Evolutionary conservation across 176 grass and related monocot species (phyloP).

Genomic region (Ensete ventricosum): DNA sequence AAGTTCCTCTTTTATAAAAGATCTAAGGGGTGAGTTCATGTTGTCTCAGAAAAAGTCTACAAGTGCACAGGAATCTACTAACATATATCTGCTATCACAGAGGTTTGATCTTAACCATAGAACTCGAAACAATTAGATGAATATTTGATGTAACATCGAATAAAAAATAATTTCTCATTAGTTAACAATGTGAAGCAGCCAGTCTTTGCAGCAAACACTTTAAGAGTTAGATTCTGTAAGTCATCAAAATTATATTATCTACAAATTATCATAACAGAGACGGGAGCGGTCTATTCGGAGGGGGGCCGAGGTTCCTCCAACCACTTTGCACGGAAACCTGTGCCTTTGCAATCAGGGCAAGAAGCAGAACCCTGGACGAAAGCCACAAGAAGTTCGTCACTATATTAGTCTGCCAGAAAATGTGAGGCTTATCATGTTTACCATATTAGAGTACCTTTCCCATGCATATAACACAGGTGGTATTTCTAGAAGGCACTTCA

Average conservation of each 20-base stretch:
- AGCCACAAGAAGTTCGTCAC: not conserved
- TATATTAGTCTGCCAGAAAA: conserved; percentile 3
- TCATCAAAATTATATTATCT: not conserved
- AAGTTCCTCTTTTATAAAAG: too few species aligned
- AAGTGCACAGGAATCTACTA: too few species aligned
- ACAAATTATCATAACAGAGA: not conserved
- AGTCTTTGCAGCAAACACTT: not conserved
- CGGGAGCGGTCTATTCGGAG: not conserved
- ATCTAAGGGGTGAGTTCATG: too few species aligned
- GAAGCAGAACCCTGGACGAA: conserved; percentile 45
- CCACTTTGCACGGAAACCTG: conserved; percentile 95
- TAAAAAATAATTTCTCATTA: not conserved
- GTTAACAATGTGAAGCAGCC: not conserved
- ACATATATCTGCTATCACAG: too few species aligned
- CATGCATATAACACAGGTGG: conserved; percentile 69
- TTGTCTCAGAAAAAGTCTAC: too few species aligned
- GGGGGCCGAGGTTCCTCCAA: conserved; percentile 42
- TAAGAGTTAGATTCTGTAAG: not conserved
- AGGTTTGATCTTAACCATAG: not conserved
- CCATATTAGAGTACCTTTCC: conserved; percentile 53
- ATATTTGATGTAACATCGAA: not conserved
- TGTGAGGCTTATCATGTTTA: conserved; percentile 6
- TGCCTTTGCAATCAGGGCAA: conserved; percentile 81
- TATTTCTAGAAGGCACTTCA: conserved; percentile 82
- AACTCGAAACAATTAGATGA: not conserved